Evolutionary conservation across 805 yeast species (phyloP), one percentile per base, ranked within the genome.

Genomic region (Candida vartiovaarae): DNA sequence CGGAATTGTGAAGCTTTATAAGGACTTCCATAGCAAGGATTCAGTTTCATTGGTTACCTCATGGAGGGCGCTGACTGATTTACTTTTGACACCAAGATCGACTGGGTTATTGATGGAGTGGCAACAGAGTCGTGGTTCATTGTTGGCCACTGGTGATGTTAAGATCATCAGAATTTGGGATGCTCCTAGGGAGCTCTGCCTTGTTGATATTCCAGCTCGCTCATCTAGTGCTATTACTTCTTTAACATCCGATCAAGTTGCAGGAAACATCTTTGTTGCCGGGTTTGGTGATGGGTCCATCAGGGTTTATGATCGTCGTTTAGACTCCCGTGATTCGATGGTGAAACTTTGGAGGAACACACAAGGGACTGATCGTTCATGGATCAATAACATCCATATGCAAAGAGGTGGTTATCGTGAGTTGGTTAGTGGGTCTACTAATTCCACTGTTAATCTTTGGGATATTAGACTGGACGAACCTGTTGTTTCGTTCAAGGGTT

Each of bases 371-470:
- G 50, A 70, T 44, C 72, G 79, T 36, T 60, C 72, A 3, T 74
- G 87, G 54, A 78, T 91, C 36, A 70, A 80, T 38, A 87, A 84
- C 52, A 80, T 90, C 8, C 95, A 87, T 56, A 84, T 93, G 95
- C 99, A 93, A 67, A 74, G 99, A 55, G 99, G 99, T 33, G 99
- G 99, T 0, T 78, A 79, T 54, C 72, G 99, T 44, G 99, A 93
- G 59, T 71, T 93, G 38, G 83, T 84, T 3, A 80, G 91, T 50
- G 98, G 95, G 0, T 74, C 84, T 7, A 67, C 84, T 0, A 93
- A 86, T 56, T 97, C 99, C 2, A 68, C 72, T 37, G 84, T 93
- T 4, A 84, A 82, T 44, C 61, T 93, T 26, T 93, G 98, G 98
- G 99, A 93, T 64, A 82, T 93, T 29, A 71, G 99, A 47, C 60